phyloP scores from a whole-genome alignment of 129 eudicot species.

The Solidago caesia region DNA sequence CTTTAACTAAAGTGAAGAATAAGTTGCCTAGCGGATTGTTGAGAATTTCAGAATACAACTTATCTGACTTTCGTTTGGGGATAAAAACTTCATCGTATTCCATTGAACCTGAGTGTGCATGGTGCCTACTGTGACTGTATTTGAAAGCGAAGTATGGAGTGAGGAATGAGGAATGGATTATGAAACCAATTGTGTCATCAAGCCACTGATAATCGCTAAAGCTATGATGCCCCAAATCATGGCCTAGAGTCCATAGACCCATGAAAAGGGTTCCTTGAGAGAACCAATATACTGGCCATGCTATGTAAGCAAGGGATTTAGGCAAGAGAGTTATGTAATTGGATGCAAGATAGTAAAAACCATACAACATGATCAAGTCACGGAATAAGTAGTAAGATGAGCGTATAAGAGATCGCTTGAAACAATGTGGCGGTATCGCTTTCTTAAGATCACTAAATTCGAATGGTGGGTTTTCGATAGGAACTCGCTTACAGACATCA shows the following conservation, averaged over 20 bases:
- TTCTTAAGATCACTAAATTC: slow-evolving; percentile 35
- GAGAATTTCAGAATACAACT: slow-evolving; percentile 20
- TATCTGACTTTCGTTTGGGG: slow-evolving; percentile 32
- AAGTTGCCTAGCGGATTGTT: slow-evolving; percentile 26
- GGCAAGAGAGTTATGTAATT: slow-evolving; percentile 30
- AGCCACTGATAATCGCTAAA: slow-evolving; percentile 39
- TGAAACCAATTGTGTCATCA: slow-evolving; percentile 33
- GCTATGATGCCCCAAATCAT: slow-evolving; percentile 39
- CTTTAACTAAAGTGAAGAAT: slow-evolving; percentile 21
- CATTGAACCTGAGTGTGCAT: slow-evolving; percentile 31
- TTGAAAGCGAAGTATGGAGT: slow-evolving; percentile 37
- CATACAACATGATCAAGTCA: slow-evolving; percentile 20
- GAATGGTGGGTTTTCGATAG: slow-evolving; percentile 32
- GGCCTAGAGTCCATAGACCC: slow-evolving; percentile 41
- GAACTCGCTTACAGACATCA: slow-evolving; percentile 25
- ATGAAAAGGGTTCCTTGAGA: slow-evolving; percentile 32
- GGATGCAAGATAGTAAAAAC: slow-evolving; percentile 30
- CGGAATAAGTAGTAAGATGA: slow-evolving; percentile 24
- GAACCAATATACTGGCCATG: slow-evolving; percentile 40
- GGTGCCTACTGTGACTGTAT: slow-evolving; percentile 37
- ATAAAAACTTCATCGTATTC: slow-evolving; percentile 33
- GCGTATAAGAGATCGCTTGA: slow-evolving; percentile 31
- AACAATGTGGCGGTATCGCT: slow-evolving; percentile 44
- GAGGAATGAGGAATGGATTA: slow-evolving; percentile 24
- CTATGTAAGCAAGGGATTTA: slow-evolving; percentile 21